Conservation (phyloP, 768 basidiomycete genomes). For the Xerocomellus dryophilus region DNA sequence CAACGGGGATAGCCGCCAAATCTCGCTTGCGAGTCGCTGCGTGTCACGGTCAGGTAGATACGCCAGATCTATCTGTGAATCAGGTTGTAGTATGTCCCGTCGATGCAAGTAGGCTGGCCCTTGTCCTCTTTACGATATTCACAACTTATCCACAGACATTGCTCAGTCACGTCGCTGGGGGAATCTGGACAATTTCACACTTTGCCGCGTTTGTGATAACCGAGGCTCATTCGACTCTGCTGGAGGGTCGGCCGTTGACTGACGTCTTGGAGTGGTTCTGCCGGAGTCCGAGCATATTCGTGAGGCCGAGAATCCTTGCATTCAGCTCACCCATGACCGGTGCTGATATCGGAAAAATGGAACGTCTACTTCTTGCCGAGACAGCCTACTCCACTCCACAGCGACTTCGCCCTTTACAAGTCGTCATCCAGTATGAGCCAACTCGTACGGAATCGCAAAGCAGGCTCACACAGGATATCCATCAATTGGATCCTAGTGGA, state of each 20-base stretch:
- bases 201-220: constrained; percentile 43
- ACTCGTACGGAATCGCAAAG: constrained; percentile 35
- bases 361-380: constrained; percentile 39
- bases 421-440: constrained; percentile 54
- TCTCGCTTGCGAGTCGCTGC: constrained; percentile 18
- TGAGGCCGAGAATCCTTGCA: constrained; percentile 45
- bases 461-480: constrained; percentile 46
- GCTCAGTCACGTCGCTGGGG: constrained; percentile 37
- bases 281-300: constrained; percentile 32
- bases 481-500: constrained; percentile 41
- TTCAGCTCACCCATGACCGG: constrained; percentile 30
- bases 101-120: constrained; percentile 33
- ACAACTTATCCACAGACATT: constrained; percentile 34
- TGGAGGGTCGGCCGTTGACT: constrained; percentile 39
- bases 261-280: constrained; percentile 48
- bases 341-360: constrained; percentile 37
- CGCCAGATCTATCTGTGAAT: constrained; percentile 18
- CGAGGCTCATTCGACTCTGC: constrained; percentile 39
- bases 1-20: constrained; percentile 11
- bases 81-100: constrained; percentile 43
- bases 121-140: background rate
- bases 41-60: constrained; percentile 13
- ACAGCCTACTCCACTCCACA: constrained; percentile 37
- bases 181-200: constrained; percentile 42
- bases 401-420: constrained; percentile 44